Evolutionary conservation across 208 protist species (phyloP).

Genomic region (Balamuthia mandrillaris): DNA sequence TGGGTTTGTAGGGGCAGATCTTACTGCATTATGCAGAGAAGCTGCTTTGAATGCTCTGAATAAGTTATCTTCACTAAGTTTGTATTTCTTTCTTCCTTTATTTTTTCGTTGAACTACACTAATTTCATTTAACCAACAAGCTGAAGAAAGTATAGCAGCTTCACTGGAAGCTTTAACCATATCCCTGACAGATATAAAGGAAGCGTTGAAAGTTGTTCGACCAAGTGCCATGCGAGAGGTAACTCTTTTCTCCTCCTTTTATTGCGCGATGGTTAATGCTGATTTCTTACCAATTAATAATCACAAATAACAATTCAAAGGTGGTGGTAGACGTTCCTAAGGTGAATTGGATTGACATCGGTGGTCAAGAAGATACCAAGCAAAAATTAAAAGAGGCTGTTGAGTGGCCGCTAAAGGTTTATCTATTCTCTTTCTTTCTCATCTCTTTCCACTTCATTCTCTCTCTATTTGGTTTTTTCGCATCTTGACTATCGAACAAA

Average conservation of each 20-base stretch:
- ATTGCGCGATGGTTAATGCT: background rate
- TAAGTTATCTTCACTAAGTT: background rate
- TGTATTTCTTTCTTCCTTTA: background rate
- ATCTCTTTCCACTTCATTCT: background rate
- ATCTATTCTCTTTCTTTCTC: background rate
- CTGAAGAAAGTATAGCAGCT: background rate
- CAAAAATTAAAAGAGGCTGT: constrained; percentile 83
- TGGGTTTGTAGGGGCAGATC: constrained; percentile 63
- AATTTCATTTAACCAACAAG: constrained; percentile 10
- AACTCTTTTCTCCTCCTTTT: background rate
- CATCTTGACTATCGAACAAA: too few relatives aligned
- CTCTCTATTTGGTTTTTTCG: constrained; percentile 62
- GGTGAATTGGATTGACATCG: constrained; percentile 89
- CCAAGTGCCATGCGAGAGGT: background rate
- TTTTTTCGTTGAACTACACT: background rate
- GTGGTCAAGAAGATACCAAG: constrained; percentile 87
- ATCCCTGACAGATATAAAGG: constrained; percentile 35
- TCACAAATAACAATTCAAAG: constrained; percentile 29
- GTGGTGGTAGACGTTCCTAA: constrained; percentile 79
- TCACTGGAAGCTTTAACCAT: constrained; percentile 8
- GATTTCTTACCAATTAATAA: background rate
- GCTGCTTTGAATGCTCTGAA: background rate
- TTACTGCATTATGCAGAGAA: background rate
- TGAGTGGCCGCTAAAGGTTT: constrained; percentile 68
- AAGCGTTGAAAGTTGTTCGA: constrained; percentile 19